Base-by-base conservation (phyloP, 768 basidiomycete species). In the Gloeopeniophorella convolvens region DNA sequence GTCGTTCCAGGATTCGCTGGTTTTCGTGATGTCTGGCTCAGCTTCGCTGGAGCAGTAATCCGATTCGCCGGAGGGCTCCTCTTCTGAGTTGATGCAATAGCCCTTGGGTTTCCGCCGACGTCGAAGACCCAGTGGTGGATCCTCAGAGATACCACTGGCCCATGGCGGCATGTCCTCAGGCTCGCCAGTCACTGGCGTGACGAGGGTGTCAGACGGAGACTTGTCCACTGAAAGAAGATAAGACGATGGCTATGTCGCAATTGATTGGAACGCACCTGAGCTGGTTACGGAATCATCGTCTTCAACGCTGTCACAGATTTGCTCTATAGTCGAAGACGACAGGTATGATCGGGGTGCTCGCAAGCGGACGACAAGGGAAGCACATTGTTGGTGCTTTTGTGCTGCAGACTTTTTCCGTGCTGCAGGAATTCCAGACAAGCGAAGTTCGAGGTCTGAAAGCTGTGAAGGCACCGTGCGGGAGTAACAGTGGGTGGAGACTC, bases 1-100 rank as follows among this genome's bases (percentile, higher is more conserved):
- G 4, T 32, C 44, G 9, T 60, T 31, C 35, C 45, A 18, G 49
- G 45, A 3, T 54, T 45, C 3, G 42, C 50, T 16, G 48, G 42
- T 7, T 24, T 39, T 35, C 47, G 49, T 9, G 45, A 56, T 64
- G 23, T 64, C 66, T 4, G 46, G 58, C 7, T 63, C 59, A 4
- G 51, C 59, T 5, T 68, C 65, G 15, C 56, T 57, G 23, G 44
- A 55, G 4, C 59, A 67, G 31, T 70, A 70, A 50, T 76, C 77
- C 1, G 75, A 72, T 55, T 71, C 65, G 36, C 66, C 5, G 67
- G 50, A 28, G 13, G 11, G 28, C 18, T 58, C 57, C 11, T 58
- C 55, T 20, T 37, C 57, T 0, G 55, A 52, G 30, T 50, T 16
- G 27, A 58, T 42, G 33, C 39, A 27, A 28, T 52, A 58, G 7